phyloP scores from a whole-genome alignment of 148 eudicot genomes.

The Cornus controversa region DNA sequence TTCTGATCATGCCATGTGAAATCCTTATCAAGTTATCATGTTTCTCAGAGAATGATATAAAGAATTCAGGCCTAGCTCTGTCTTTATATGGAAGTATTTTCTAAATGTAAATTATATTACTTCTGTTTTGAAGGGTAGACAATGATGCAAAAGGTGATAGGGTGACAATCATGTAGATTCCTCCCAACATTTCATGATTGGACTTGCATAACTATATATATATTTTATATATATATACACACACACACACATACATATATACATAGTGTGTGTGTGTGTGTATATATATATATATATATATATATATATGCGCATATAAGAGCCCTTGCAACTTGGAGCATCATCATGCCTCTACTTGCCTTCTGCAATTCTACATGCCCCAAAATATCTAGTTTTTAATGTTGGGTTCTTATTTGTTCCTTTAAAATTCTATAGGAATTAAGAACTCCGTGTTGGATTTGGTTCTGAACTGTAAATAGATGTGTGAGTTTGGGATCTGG shows the following conservation, averaged over 20 bases:
- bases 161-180: conserved; percentile 10
- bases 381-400: neutral
- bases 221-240: neutral
- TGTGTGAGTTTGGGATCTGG: neutral
- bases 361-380: neutral
- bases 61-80: neutral
- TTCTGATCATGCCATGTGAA: conserved; percentile 18
- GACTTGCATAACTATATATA: too few relatives aligned
- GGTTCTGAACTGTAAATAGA: neutral
- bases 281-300: neutral
- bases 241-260: too few relatives aligned
- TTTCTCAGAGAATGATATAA: conserved; percentile 3
- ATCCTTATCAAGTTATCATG: conserved; percentile 8
- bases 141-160: conserved; percentile 2
- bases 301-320: neutral
- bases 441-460: neutral
- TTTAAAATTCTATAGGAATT: neutral
- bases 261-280: too few relatives aligned
- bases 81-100: neutral
- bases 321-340: neutral
- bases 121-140: conserved; percentile 2
- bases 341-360: neutral
- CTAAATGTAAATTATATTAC: neutral
- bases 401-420: neutral
- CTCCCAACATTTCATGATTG: neutral